Percentiles rank a stretch among this genome's conserved stretches.
Evolutionary conservation across 768 basidiomycete genomes (phyloP).

Genomic region (Tricholoma sp.): DNA sequence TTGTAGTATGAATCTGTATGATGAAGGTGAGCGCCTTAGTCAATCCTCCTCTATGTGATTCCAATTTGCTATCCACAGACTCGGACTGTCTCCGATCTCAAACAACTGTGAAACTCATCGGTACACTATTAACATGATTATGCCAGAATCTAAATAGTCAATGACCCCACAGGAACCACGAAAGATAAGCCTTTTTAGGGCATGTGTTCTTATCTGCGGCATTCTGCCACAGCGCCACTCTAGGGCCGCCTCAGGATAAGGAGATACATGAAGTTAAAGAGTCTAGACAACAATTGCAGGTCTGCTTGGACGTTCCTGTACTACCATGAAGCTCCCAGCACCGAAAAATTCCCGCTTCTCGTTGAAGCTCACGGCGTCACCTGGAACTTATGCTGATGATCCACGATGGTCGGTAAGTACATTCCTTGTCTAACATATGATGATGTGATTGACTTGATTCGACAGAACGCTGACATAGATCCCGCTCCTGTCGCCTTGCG

Average conservation of each 20-base stretch:
- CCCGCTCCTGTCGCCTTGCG: neutral
- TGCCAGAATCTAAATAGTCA: neutral
- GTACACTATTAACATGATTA: neutral
- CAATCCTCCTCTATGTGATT: neutral
- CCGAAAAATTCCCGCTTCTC: neutral
- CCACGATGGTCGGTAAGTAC: neutral
- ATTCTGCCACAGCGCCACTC: neutral
- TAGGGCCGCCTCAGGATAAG: neutral
- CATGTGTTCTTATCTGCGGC: neutral
- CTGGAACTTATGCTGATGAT: neutral
- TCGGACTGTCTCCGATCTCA: neutral
- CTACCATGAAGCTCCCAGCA: neutral
- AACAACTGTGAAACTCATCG: neutral
- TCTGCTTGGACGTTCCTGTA: neutral
- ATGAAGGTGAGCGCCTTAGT: neutral
- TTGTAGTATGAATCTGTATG: neutral
- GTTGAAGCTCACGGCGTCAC: neutral
- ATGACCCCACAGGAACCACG: neutral
- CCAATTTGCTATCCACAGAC: neutral
- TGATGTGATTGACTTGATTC: neutral
- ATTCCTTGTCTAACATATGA: neutral
- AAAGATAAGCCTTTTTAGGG: neutral
- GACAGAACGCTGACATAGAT: neutral
- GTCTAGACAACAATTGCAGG: neutral
- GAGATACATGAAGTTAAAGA: neutral